A percentile compares a stretch with the other conserved stretches of the same genome.
These are phyloP conservation scores for Hymenoscyphus linearis DNA, from an alignment of 2,329 filamentous ascomycete genomes.

Conservation along the genomic window DNA sequence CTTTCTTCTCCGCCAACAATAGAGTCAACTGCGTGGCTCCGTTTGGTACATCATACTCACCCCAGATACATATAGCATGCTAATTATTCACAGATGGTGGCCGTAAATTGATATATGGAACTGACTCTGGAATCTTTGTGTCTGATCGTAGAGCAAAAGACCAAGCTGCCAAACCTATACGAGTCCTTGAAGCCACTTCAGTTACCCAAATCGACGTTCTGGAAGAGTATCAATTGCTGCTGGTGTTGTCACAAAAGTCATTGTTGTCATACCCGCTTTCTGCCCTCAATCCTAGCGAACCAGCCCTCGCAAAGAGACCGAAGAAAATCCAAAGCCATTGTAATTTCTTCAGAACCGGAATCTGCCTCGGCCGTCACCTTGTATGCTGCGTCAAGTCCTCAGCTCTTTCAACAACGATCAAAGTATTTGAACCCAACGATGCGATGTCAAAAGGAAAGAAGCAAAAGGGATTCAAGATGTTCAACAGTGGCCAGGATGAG, in stretches of 20 bases:
- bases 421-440: constrained; percentile 98
- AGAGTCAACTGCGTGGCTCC: constrained; percentile 93
- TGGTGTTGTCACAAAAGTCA: constrained; percentile 91
- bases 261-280: constrained; percentile 84
- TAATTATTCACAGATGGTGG: constrained; percentile 65
- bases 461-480: constrained; percentile 95
- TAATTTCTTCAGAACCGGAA: constrained; percentile 97
- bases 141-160: constrained; percentile 89
- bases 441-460: constrained; percentile 90
- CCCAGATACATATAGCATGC: constrained; percentile 17
- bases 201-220: constrained; percentile 96
- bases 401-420: constrained; percentile 90
- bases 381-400: constrained; percentile 97
- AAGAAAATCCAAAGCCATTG: constrained; percentile 97
- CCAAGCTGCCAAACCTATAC: constrained; percentile 63
- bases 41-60: constrained; percentile 56
- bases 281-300: constrained; percentile 79
- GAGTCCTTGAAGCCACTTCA: constrained; percentile 77
- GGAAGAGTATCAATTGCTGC: constrained; percentile 86
- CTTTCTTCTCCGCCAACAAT: constrained; percentile 62
- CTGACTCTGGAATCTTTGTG: constrained; percentile 88
- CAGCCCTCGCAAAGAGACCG: constrained; percentile 72
- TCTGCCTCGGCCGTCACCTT: constrained; percentile 87
- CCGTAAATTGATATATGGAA: constrained; percentile 89
- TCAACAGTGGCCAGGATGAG: constrained; percentile 87